Conservation (phyloP, 176 grass and related monocot species). For the Musa beccarii region DNA sequence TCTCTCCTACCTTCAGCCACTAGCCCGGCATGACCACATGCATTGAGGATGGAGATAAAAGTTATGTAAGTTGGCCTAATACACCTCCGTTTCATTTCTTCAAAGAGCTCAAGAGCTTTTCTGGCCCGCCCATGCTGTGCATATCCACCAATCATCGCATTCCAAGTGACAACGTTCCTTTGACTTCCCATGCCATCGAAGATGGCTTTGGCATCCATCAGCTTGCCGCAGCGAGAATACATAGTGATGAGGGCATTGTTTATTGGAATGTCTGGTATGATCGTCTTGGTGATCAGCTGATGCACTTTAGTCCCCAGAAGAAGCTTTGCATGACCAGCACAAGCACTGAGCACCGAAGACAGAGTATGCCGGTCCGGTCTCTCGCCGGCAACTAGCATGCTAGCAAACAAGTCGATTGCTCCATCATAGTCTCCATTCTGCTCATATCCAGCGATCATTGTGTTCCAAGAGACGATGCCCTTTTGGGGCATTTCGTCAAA, state of each 20-base stretch:
- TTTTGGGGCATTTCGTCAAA: slow-evolving; percentile 49
- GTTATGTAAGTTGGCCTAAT: slow-evolving; percentile 51
- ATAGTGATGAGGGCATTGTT: slow-evolving; percentile 72
- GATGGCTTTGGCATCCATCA: slow-evolving; percentile 41
- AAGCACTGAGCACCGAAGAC: slow-evolving; percentile 64
- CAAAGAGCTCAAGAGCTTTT: slow-evolving; percentile 48
- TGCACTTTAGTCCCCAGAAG: slow-evolving; percentile 51
- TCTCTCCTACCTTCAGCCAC: slow-evolving; percentile 48
- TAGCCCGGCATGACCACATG: slow-evolving; percentile 58
- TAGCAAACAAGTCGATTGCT: slow-evolving; percentile 37
- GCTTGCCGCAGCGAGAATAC: slow-evolving; percentile 57
- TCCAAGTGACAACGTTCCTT: slow-evolving; percentile 54
- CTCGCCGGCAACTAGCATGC: slow-evolving; percentile 37
- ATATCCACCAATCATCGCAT: slow-evolving; percentile 58
- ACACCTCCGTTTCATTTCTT: slow-evolving; percentile 43
- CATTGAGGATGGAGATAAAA: slow-evolving; percentile 57
- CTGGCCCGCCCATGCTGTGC: slow-evolving; percentile 44
- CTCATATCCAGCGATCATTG: slow-evolving; percentile 70
- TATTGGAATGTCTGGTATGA: slow-evolving; percentile 42
- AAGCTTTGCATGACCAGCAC: slow-evolving; percentile 44
- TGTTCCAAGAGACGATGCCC: slow-evolving; percentile 53
- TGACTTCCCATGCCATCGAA: slow-evolving; percentile 41
- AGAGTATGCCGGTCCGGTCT: slow-evolving; percentile 55
- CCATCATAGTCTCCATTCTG: slow-evolving; percentile 40
- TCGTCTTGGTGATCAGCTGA: slow-evolving; percentile 60